Evolutionary conservation across 768 basidiomycete genomes (phyloP), one percentile per base, ranked within the genome.

Genomic region (Pleurotus salmoneostramineus): DNA sequence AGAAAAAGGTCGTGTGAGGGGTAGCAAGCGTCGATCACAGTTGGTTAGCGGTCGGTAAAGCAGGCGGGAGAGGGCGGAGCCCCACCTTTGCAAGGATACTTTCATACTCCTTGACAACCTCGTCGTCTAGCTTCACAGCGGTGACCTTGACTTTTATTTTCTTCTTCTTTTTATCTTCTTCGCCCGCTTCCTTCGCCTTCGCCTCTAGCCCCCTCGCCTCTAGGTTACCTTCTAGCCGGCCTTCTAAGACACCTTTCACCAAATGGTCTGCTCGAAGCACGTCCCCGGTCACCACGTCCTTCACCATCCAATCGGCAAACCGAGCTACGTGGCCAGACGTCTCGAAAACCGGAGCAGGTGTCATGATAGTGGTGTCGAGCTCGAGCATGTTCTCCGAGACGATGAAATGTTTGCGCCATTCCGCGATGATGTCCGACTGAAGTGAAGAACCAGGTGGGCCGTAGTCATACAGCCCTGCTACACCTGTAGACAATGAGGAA

Each of bases 271-370:
- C 96, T 46, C 96, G 88, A 65, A 97, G 85, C 49, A 98, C 95
- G 66, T 98, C 95, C 46, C 95, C 94, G n/a, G 91, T 95, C 77
- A 92, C 87, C 27, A 78, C 77, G 65, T 98, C 96, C 76, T 96
- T 97, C 67, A 93, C 92, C 96, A 98, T 98, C 96, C 95, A 99
- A 69, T 99, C 97, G 4, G 96, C 93, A 68, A 98, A 99, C 63
- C 95, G 85, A 44, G 95, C 95, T 60, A 98, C 96, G 74, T 98
- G 97, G 32, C 97, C 95, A 35, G 95, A 98, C 0, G 96, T 87
- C 72, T 97, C 95, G 68, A 98, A 95, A 7, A 98, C 95, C 10
- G 94, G 78, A 2, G 91, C 83, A 12, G 96, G 90, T 0, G 96
- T 98, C 88, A 98, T 97, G 74, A 97, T 88, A 40, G 97, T 98